Evolutionary conservation across 805 yeast species (phyloP), one percentile per base, ranked within the genome.

Genomic region (Cyberlindnera americana): DNA sequence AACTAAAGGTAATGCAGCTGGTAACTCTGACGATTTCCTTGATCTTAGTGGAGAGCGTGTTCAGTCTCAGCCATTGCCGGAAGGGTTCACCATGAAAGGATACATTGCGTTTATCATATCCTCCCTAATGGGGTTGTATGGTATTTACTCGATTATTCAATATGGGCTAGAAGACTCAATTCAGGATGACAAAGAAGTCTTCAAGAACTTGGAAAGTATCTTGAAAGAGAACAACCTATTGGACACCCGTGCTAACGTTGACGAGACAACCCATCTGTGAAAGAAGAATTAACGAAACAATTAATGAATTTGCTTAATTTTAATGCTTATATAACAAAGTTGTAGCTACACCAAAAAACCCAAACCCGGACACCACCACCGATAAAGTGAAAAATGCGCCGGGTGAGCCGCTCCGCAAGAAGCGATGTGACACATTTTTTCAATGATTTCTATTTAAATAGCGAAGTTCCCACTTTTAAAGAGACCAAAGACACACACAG

Each of bases 1-100:
- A 19, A 59, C 58, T 26, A 51, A 48, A 29, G 91, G 91, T 35
- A 83, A 83, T 60, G 90, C 95, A 3, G 91, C 90, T n/a, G 87
- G 83, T 7, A 70, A 75, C 31, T 12, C 38, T 37, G 38, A 64
- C 1, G 60, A 73, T 38, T 79, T 82, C 75, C 61, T 77, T 10
- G 68, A 83, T 48, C 59, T 84, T 48, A 45, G 62, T 1, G 86
- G 85, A 5, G 84, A 83, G 52, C 72, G 73, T 27, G 49, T 69
- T 28, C 93, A 84, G 54, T 72, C 75, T 13, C 50, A 53, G 0
- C 83, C 85, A 12, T 67, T 84, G 45, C 91, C 93, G 1, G 65
- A 56, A 6, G 91, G 91, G 1, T 84, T 84, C 63, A 82, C 90
- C 0, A 29, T 60, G 7, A 81, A 77, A 56, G 93, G 93, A 1